phyloP scores from a whole-genome alignment of 2,329 filamentous ascomycete species.

The Endothia cerciana region DNA sequence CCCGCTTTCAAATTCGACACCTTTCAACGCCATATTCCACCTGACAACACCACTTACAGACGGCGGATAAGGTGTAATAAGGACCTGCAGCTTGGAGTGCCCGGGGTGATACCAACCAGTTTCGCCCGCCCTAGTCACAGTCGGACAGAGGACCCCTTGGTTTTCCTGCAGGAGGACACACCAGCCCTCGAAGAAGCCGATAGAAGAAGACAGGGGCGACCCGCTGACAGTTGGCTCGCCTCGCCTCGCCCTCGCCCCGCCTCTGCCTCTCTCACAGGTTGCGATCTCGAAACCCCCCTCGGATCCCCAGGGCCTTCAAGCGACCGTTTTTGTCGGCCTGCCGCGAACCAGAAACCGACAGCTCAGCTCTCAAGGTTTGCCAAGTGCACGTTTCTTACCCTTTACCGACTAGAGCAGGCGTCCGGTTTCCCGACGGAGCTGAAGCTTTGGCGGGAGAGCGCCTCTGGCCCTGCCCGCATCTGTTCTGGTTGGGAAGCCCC shows the following conservation, averaged over 20 bases:
- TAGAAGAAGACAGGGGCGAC: conserved; percentile 22
- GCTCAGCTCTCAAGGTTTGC: conserved; percentile 4
- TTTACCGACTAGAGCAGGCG: conserved; percentile 1
- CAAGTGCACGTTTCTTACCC: background rate
- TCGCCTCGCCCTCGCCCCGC: background rate
- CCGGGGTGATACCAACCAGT: conserved; percentile 13
- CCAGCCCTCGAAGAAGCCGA: conserved; percentile 22
- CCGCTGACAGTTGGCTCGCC: conserved; percentile 19
- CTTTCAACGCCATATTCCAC: background rate
- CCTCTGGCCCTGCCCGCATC: conserved; percentile 13
- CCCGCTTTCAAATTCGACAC: background rate
- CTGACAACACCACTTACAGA: background rate
- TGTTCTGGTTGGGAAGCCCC: conserved; percentile 15
- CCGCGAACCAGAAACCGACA: conserved; percentile 2
- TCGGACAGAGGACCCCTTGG: conserved; percentile 7
- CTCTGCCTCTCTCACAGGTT: background rate
- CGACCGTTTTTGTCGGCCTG: background rate
- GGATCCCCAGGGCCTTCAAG: conserved; percentile 5
- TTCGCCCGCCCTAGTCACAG: background rate
- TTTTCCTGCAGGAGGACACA: conserved; percentile 11
- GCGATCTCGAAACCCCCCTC: conserved; percentile 3
- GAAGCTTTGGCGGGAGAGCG: conserved; percentile 24
- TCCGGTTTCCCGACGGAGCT: conserved; percentile 10
- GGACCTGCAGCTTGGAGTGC: conserved; percentile 13
- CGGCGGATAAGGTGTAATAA: background rate